Conservation (phyloP, 2,329 filamentous ascomycete species). For the Tolypocladium capitatum region DNA sequence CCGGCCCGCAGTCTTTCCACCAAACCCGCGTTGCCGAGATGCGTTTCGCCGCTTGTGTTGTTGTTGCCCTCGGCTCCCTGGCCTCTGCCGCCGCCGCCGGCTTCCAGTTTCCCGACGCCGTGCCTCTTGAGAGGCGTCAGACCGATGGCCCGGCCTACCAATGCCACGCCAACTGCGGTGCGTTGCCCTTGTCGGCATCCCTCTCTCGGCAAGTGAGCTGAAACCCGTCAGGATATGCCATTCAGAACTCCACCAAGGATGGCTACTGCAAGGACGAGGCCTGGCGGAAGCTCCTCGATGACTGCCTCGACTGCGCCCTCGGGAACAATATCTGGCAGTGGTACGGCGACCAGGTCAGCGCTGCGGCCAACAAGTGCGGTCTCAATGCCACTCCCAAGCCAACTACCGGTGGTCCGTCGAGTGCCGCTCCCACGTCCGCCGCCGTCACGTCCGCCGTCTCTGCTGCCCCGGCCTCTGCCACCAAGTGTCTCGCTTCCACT, state of each 20-base stretch:
- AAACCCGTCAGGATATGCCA: slow-evolving; percentile 14
- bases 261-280: slow-evolving; percentile 19
- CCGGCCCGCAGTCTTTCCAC: slow-evolving; percentile 4
- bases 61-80: slow-evolving; percentile 15
- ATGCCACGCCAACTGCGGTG: slow-evolving; percentile 39
- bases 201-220: not conserved
- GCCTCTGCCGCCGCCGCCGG: slow-evolving; percentile 13
- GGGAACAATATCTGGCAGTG: slow-evolving; percentile 29
- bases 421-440: slow-evolving; percentile 1
- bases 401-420: slow-evolving; percentile 3
- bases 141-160: slow-evolving; percentile 25
- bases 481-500: not conserved
- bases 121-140: slow-evolving; percentile 28
- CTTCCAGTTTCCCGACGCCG: slow-evolving; percentile 15
- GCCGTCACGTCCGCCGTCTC: slow-evolving; percentile 1
- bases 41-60: slow-evolving; percentile 13
- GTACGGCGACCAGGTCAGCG: slow-evolving; percentile 24
- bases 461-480: slow-evolving; percentile 1
- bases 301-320: slow-evolving; percentile 30
- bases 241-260: slow-evolving; percentile 10
- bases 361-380: slow-evolving; percentile 23
- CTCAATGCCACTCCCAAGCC: slow-evolving; percentile 10
- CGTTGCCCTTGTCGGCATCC: slow-evolving; percentile 6
- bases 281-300: slow-evolving; percentile 27
- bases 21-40: slow-evolving; percentile 10